Evolutionary conservation across 169 alveolate species (phyloP).

Genomic region (Cystoisospora suis): DNA sequence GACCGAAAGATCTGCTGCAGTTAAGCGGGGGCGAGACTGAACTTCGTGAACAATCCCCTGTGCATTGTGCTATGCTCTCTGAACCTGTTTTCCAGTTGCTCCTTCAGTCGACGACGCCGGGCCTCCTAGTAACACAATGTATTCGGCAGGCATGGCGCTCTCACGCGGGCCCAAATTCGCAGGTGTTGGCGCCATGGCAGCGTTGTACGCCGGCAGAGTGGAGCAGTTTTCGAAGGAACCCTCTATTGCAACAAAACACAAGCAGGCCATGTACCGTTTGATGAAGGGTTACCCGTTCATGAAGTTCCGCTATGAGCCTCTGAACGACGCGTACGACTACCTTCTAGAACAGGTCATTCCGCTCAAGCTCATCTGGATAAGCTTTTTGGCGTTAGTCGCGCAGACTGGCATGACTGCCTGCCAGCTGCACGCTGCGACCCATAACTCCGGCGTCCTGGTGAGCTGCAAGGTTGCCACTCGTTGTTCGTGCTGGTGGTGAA

Average conservation of each 20-base stretch:
- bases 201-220: not conserved
- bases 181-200: not conserved
- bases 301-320: not conserved
- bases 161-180: not conserved
- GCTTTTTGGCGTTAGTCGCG: not conserved
- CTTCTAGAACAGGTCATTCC: not conserved
- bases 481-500: too few relatives aligned
- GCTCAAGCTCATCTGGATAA: not conserved
- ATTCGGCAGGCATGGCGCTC: not conserved
- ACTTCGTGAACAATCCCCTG: not conserved
- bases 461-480: too few relatives aligned
- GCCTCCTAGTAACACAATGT: constrained; percentile 18
- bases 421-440: not conserved
- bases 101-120: not conserved
- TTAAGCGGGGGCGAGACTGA: too few relatives aligned
- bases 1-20: too few relatives aligned
- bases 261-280: not conserved
- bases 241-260: not conserved
- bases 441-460: not conserved
- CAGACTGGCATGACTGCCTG: not conserved
- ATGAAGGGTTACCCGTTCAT: not conserved
- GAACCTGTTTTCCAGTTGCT: not conserved
- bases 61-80: too few relatives aligned
- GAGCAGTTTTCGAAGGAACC: constrained; percentile 21
- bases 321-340: constrained; percentile 3